Evolutionary conservation across 2,329 filamentous ascomycete genomes (phyloP).

Genomic region (Fusarium nisikadoi): DNA sequence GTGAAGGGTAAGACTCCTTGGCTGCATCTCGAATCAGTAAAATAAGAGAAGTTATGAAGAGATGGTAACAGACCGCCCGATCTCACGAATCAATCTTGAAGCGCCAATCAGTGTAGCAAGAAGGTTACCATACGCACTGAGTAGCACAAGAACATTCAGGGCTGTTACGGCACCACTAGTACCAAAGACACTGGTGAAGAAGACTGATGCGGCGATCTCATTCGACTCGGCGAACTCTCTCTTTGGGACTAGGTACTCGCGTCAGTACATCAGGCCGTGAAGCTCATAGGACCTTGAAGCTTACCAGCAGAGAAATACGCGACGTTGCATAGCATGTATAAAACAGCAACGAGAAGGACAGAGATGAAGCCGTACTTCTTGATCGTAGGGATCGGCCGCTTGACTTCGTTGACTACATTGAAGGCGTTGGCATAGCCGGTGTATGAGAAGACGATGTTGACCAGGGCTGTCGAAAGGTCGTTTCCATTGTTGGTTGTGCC

Average conservation of each 20-base stretch:
- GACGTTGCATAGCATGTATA: conserved; percentile 70
- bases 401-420: conserved; percentile 70
- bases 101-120: conserved; percentile 65
- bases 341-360: conserved; percentile 60
- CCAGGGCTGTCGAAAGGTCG: conserved; percentile 58
- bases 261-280: conserved; percentile 19
- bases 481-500: conserved; percentile 52
- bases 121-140: conserved; percentile 69
- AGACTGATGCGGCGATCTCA: conserved; percentile 65
- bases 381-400: conserved; percentile 67
- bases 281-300: fast-evolving
- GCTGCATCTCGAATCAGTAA: conserved; percentile 50
- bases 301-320: conserved; percentile 65
- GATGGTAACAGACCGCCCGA: conserved; percentile 66
- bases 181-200: conserved; percentile 70
- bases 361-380: conserved; percentile 61
- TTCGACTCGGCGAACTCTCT: conserved; percentile 61
- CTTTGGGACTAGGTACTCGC: conserved; percentile 58
- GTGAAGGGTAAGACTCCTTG: conserved; percentile 71
- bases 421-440: conserved; percentile 68
- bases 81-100: conserved; percentile 69
- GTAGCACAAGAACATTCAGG: conserved; percentile 67
- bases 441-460: conserved; percentile 70
- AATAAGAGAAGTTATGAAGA: conserved; percentile 68
- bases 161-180: conserved; percentile 60